Base-by-base conservation (phyloP, 169 alveolate genomes). In the Plasmodium chabaudi region DNA sequence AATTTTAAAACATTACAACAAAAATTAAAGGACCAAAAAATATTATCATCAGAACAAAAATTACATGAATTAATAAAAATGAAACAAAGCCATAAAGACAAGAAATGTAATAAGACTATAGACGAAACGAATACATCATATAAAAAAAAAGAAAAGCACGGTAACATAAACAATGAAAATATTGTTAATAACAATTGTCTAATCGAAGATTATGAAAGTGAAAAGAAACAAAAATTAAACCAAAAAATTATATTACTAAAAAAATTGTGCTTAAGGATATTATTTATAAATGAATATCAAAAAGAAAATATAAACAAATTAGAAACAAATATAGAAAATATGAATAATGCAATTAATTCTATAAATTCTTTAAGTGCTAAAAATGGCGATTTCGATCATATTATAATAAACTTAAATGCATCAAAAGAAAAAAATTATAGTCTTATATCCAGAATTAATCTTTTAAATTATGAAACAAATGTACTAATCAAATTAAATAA, bases 1-100 rank as follows among this genome's bases (percentile, higher is more conserved):
- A 72, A 82, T 49, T 82, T 82, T 71, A 82, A 82, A 56, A 65
- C 68, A 27, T 13, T 82, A 5, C 90, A 82, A 60, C 90, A 82
- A 82, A 82, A 82, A 82, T 67, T 82, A 59, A 82, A 82, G 51
- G 90, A 82, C 25, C 90, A 82, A 67, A 82, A 82, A 82, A 82
- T 82, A 12, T 47, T 82, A 39, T 82, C 90, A 1, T 67, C 77
- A 15, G 90, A 82, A 61, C 68, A 82, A 59, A 82, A 82, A 82
- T 53, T 82, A 34, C 77, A 82, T 49, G 84, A 82, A 17, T 27
- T 82, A 10, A 23, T 68, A 21, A 82, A 82, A 47, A 46, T 42
- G 57, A 82, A 82, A 34, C 19, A 82, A 5, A 82, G 42, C 10
- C 15, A 44, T 59, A 82, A 82, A 53, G 88, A 61, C 25, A 74